Conservation (phyloP, 192 early-diverging fungal genomes). For the Nowakowskiella sp. region DNA sequence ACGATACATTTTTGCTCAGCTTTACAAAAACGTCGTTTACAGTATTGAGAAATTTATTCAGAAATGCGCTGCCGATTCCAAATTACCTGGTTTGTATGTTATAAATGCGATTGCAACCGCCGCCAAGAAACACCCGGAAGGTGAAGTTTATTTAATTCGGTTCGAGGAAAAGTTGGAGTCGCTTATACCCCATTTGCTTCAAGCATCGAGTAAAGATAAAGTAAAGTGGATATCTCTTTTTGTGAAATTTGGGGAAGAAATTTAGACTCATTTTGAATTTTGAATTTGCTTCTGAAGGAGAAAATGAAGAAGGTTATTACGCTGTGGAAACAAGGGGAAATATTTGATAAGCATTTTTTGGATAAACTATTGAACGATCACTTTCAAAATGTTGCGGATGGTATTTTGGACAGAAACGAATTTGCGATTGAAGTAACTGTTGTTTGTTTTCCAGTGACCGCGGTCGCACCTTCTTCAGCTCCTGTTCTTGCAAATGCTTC, state of each 20-base stretch:
- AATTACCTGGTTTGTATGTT: slow-evolving; percentile 42
- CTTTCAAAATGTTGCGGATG: too few relatives aligned
- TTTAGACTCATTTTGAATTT: neutral
- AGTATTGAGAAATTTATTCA: slow-evolving; percentile 37
- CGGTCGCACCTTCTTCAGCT: neutral
- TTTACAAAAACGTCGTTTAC: slow-evolving; percentile 37
- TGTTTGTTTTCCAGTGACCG: too few relatives aligned
- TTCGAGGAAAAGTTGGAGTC: slow-evolving; percentile 40
- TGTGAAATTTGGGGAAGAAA: neutral
- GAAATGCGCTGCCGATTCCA: slow-evolving; percentile 39
- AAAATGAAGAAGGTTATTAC: slow-evolving; percentile 38
- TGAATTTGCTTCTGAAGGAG: slow-evolving; percentile 25
- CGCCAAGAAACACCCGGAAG: slow-evolving; percentile 27
- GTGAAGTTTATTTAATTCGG: slow-evolving; percentile 23
- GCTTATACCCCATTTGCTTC: slow-evolving; percentile 30
- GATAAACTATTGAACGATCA: slow-evolving; percentile 26
- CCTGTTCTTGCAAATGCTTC: neutral
- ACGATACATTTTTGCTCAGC: slow-evolving; percentile 13
- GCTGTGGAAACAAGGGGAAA: slow-evolving; percentile 34
- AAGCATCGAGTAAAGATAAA: slow-evolving; percentile 37
- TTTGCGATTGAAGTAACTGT: too few relatives aligned
- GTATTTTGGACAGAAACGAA: too few relatives aligned
- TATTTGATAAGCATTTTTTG: slow-evolving; percentile 28
- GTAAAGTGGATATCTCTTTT: slow-evolving; percentile 13
- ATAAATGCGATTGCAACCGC: slow-evolving; percentile 40